Base-by-base conservation (phyloP, 2,329 filamentous ascomycete species). In the Fusarium compactum region DNA sequence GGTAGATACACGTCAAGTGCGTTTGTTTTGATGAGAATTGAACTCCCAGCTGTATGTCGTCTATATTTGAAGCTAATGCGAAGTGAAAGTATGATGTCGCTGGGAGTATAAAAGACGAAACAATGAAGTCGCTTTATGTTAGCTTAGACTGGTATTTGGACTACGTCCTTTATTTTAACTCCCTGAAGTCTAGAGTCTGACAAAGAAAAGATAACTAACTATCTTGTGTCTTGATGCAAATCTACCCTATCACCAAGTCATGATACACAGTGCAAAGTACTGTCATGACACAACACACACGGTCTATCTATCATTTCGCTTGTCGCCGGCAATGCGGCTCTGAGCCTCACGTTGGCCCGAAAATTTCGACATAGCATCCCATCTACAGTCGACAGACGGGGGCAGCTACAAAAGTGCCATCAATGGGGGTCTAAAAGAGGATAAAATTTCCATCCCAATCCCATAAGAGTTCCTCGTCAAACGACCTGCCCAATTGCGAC, bases 341-440 rank as follows among this genome's bases (percentile, higher is more conserved):
- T 43, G 57, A 67, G 56, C 63, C 58, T 66, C 67, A 69, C 25
- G 25, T 56, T 56, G 53, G 25, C 63, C 71, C 67, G 65, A 74
- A 73, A 76, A 68, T 74, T 74, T 76, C 63, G 34, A 71, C 48
- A 68, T 45, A 27, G 56, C 48, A 53, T 55, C 34, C 56, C 51
- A 48, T 55, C 44, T 27, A 55, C 52, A 60, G 27, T 59, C 50
- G 59, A 58, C 46, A 44, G 40, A 62, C 63, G 44, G 62, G 66
- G 60, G 54, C 56, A 58, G 54, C 68, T 74, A 71, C 74, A 76
- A 76, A 74, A 75, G 73, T 76, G 71, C 74, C 73, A 60, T 63
- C 48, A 47, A 76, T 72, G 71, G 71, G 55, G 67, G 65, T 56
- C 46, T 65, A 66, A 63, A 57, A 69, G 45, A 69, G 55, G 53